A percentile compares a stretch with the other conserved stretches of the same genome.
Evolutionary conservation across 495 filamentous ascomycete genomes (phyloP).

Genomic region (Aspergillus avenaceus): DNA sequence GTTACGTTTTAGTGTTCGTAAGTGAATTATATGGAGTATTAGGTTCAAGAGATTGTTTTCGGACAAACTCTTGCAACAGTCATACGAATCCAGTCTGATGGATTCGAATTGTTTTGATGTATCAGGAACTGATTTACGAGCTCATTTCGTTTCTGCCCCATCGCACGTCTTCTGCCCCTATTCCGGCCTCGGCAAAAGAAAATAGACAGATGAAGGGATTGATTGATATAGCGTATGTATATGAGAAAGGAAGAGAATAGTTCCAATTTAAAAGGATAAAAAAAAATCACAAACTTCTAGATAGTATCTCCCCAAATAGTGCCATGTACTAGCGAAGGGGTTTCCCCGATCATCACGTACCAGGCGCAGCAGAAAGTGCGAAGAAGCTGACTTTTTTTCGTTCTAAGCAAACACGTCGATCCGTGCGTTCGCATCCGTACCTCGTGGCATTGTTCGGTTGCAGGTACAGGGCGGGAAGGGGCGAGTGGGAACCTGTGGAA

Average conservation of each 20-base stretch:
- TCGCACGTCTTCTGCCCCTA: not conserved
- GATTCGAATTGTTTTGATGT: not conserved
- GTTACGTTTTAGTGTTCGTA: not conserved
- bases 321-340: not conserved
- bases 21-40: not conserved
- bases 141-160: slow-evolving; percentile 1
- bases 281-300: not conserved
- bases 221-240: too few species aligned
- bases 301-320: too few species aligned
- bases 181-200: not conserved
- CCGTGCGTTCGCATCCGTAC: slow-evolving; percentile 12
- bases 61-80: not conserved
- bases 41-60: not conserved
- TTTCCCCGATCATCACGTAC: not conserved
- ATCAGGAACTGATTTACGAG: slow-evolving; percentile 2
- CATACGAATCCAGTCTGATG: not conserved
- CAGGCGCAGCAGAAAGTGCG: not conserved
- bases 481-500: not conserved
- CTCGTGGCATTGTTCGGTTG: slow-evolving; percentile 17
- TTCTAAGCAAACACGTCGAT: slow-evolving; percentile 15
- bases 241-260: not conserved
- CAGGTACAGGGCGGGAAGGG: slow-evolving; percentile 4
- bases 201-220: not conserved
- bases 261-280: not conserved
- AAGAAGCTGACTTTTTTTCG: not conserved